These are phyloP conservation scores for Picea engelmannii DNA, from an alignment of 83 land plant species.

Conservation along the genomic window DNA sequence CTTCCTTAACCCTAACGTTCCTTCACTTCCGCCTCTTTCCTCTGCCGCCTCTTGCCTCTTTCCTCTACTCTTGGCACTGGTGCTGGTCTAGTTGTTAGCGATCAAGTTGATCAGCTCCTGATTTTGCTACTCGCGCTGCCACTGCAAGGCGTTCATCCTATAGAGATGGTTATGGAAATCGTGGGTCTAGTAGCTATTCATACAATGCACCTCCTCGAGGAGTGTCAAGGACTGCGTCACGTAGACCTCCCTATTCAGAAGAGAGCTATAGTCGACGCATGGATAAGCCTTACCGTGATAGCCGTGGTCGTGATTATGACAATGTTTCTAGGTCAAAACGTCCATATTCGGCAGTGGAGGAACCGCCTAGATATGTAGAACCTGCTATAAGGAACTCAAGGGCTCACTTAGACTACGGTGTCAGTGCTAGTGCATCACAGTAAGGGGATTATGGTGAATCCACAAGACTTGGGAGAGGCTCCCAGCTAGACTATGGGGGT, in stretches of 20 bases:
- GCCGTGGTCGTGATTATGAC: conserved; percentile 65
- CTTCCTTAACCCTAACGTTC: too few species aligned
- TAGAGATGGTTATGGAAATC: conserved; percentile 66
- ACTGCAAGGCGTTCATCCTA: conserved; percentile 10
- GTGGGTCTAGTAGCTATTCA: conserved; percentile 33
- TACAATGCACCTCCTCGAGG: conserved; percentile 37
- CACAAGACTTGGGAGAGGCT: conserved; percentile 54
- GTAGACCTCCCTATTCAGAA: conserved; percentile 61
- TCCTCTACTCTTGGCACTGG: too few species aligned
- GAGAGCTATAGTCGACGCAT: conserved; percentile 55
- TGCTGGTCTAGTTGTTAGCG: too few species aligned
- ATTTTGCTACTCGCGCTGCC: too few species aligned
- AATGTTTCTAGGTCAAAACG: conserved; percentile 74
- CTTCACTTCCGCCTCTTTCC: too few species aligned
- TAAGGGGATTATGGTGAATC: conserved; percentile 59
- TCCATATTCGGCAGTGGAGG: conserved; percentile 67
- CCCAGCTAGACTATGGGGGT: conserved; percentile 44
- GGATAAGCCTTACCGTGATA: conserved; percentile 62
- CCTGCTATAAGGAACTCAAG: conserved; percentile 51
- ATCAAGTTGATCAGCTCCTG: too few species aligned
- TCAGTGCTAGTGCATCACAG: conserved; percentile 35
- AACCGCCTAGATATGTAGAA: conserved; percentile 58
- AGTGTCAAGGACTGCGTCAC: conserved; percentile 32
- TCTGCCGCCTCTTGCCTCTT: too few species aligned
- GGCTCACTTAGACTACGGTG: conserved; percentile 67